phyloP scores from a whole-genome alignment of 106 monocot genomes.

The Phalaenopsis equestris region DNA sequence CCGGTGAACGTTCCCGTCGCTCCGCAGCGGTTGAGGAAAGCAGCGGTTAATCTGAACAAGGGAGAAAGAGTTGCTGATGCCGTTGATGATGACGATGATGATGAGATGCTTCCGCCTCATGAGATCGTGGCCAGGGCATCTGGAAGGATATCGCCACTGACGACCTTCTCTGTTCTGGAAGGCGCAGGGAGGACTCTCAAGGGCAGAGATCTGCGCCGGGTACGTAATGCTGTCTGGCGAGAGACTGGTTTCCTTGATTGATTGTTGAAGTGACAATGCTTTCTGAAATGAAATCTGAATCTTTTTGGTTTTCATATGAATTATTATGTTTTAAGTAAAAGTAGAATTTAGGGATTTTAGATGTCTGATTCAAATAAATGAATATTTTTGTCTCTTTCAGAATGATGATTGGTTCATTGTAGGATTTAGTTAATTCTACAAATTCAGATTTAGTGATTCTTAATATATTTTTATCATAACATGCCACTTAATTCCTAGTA shows the following conservation, averaged over 20 bases:
- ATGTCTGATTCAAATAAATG: too few relatives aligned
- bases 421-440: too few relatives aligned
- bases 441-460: too few relatives aligned
- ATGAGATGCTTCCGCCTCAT: conserved; percentile 72
- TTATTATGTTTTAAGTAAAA: too few relatives aligned
- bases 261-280: conserved; percentile 1
- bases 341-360: too few relatives aligned
- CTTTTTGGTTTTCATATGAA: background rate
- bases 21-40: conserved; percentile 13
- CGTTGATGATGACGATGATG: conserved; percentile 20
- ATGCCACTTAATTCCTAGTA: too few relatives aligned
- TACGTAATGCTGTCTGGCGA: conserved; percentile 64
- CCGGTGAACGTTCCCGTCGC: conserved; percentile 69
- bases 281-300: background rate
- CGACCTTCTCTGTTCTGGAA: conserved; percentile 74
- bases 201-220: conserved; percentile 61
- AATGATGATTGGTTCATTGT: too few relatives aligned
- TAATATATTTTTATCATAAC: too few relatives aligned
- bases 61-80: conserved; percentile 8
- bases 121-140: conserved; percentile 69
- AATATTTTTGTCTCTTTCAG: too few relatives aligned
- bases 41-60: background rate
- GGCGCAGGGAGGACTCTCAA: conserved; percentile 77
- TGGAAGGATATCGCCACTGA: conserved; percentile 40
- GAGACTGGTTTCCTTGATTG: conserved; percentile 75